Percentiles rank a stretch among this genome's conserved stretches.
These are phyloP conservation scores for Clarkia xantiana DNA, from an alignment of 345 rosid species.

Conservation along the genomic window DNA sequence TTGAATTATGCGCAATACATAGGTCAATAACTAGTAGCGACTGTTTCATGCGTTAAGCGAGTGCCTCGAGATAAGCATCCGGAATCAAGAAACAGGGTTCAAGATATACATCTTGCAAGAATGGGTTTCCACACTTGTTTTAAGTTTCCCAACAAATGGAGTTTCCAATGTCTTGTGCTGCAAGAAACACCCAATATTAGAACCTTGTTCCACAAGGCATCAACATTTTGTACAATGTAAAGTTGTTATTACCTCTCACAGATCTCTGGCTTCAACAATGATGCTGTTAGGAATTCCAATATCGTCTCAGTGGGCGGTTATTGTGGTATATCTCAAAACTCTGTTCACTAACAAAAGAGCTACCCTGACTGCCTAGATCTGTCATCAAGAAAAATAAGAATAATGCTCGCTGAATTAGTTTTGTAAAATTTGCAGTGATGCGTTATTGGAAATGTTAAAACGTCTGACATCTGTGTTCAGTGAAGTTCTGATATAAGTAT, in stretches of 20 bases:
- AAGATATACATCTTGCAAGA: conserved; percentile 61
- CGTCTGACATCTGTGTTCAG: no score
- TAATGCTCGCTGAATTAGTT: no score
- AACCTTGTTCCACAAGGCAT: conserved; percentile 1
- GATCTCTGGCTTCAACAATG: conserved; percentile 53
- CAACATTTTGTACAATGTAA: neutral
- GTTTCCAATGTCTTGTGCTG: conserved; percentile 66
- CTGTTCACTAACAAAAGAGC: conserved; percentile 53
- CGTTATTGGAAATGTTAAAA: no score
- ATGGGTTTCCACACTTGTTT: conserved; percentile 44
- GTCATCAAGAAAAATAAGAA: no score
- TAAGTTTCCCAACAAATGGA: conserved; percentile 35
- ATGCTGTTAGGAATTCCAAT: conserved; percentile 36
- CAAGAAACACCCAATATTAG: conserved; percentile 5
- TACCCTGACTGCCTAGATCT: conserved; percentile 74
- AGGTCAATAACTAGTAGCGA: no score
- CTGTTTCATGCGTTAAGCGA: no score
- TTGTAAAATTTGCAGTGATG: no score
- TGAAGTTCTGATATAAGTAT: no score
- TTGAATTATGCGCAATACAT: no score
- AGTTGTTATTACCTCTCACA: conserved; percentile 46
- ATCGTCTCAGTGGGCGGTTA: conserved; percentile 67
- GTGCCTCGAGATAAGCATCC: no score
- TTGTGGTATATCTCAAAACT: conserved; percentile 15
- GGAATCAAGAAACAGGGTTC: conserved; percentile 48